These are phyloP conservation scores for Cystobasidium ongulense DNA, from an alignment of 768 basidiomycete genomes.

Conservation along the genomic window DNA sequence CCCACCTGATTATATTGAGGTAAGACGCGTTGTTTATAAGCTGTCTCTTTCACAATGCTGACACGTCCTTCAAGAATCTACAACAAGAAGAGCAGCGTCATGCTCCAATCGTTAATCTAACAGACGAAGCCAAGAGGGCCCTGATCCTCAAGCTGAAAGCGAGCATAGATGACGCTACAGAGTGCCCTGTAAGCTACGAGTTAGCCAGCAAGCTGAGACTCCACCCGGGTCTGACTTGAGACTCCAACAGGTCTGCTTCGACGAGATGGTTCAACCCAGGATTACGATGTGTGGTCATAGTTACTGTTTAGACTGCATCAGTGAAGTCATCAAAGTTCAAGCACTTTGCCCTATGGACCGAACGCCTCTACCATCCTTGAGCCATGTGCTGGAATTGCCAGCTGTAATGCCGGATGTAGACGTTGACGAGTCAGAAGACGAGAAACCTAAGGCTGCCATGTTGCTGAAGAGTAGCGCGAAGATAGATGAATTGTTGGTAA, in stretches of 20 bases:
- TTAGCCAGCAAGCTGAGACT: background rate
- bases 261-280: slow-evolving; percentile 33
- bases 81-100: background rate
- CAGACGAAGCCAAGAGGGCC: slow-evolving; percentile 7
- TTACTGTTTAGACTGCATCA: slow-evolving; percentile 37
- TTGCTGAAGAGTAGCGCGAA: slow-evolving; percentile 6
- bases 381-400: slow-evolving; percentile 26
- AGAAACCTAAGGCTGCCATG: background rate
- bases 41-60: background rate
- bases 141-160: slow-evolving; percentile 11
- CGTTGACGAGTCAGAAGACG: background rate
- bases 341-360: slow-evolving; percentile 18
- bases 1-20: slow-evolving; percentile 54
- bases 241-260: slow-evolving; percentile 29
- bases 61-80: background rate
- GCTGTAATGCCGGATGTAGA: slow-evolving; percentile 10
- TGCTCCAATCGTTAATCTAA: background rate
- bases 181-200: slow-evolving; percentile 13
- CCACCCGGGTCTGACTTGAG: background rate
- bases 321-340: slow-evolving; percentile 31
- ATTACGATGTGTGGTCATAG: slow-evolving; percentile 39
- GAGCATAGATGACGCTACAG: slow-evolving; percentile 13
- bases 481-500: slow-evolving; percentile 11
- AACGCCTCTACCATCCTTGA: background rate
- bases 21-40: background rate